Percentiles rank a stretch among this genome's conserved stretches.
These are phyloP conservation scores for Marchantia paleacea DNA, from an alignment of 225 moss, liverwort and hornwort genomes.

Conservation along the genomic window DNA sequence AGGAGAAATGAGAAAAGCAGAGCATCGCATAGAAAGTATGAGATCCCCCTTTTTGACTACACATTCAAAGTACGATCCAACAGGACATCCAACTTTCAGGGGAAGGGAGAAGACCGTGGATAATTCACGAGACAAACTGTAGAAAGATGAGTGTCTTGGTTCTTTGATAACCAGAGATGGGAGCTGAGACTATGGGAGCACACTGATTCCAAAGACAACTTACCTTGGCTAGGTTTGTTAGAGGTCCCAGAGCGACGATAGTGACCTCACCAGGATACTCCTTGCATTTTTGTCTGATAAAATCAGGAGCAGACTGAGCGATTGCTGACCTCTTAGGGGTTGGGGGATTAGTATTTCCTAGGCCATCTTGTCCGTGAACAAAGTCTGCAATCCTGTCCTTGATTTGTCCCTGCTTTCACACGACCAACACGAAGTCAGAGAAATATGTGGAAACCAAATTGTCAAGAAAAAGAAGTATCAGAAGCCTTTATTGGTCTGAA, in stretches of 20 bases:
- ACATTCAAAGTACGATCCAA: background rate
- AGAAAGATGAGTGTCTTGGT: background rate
- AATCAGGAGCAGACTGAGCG: conserved; percentile 69
- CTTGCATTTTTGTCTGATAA: conserved; percentile 71
- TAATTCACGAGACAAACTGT: background rate
- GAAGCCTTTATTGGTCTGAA: background rate
- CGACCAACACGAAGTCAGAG: background rate
- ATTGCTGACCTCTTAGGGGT: conserved; percentile 73
- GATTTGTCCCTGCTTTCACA: conserved; percentile 49
- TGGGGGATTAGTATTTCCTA: conserved; percentile 74
- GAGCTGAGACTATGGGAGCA: background rate
- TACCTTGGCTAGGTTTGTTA: conserved; percentile 93
- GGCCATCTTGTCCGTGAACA: conserved; percentile 89
- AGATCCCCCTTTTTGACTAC: background rate
- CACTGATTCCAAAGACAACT: background rate
- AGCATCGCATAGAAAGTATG: background rate
- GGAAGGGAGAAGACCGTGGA: background rate
- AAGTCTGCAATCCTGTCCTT: conserved; percentile 70
- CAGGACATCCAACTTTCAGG: background rate
- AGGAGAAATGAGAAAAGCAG: background rate
- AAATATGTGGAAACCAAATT: background rate
- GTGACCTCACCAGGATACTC: conserved; percentile 82
- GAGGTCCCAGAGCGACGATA: conserved; percentile 85
- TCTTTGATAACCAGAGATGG: background rate
- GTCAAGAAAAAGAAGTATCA: background rate